These are phyloP conservation scores for Exutisphaerella laricina DNA, from an alignment of 2,329 filamentous ascomycete species.

Conservation along the genomic window DNA sequence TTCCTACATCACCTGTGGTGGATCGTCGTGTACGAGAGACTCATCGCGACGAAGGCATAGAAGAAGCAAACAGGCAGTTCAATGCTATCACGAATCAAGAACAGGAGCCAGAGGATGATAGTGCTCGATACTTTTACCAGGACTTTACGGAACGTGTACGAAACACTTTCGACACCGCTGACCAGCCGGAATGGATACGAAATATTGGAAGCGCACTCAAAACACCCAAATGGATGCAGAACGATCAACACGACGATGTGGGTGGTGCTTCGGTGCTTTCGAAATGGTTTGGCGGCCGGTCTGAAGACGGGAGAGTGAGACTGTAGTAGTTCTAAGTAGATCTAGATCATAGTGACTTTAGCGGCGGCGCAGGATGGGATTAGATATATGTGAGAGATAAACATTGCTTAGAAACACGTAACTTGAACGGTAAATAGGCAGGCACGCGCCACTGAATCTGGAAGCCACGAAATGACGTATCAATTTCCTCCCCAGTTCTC, in stretches of 20 bases:
- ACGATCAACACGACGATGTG: conserved; percentile 35
- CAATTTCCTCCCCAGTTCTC: too few relatives aligned
- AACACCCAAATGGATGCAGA: conserved; percentile 75
- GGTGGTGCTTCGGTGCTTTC: conserved; percentile 24
- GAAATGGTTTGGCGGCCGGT: conserved; percentile 32
- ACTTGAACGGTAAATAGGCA: too few relatives aligned
- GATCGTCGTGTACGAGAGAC: conserved; percentile 6
- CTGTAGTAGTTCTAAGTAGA: too few relatives aligned
- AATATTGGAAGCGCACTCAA: conserved; percentile 65
- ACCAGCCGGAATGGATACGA: conserved; percentile 68
- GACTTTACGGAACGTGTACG: conserved; percentile 77
- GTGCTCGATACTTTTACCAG: conserved; percentile 63
- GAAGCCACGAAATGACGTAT: too few relatives aligned
- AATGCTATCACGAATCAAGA: conserved; percentile 30
- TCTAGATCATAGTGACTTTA: too few relatives aligned
- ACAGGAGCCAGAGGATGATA: conserved; percentile 61
- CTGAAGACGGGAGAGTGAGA: conserved; percentile 29
- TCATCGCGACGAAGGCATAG: conserved; percentile 16
- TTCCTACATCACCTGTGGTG: conserved; percentile 5
- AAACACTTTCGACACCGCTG: conserved; percentile 83
- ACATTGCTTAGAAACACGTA: too few relatives aligned
- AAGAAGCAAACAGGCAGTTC: conserved; percentile 29
- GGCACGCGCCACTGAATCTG: too few relatives aligned
- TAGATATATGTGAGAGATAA: too few relatives aligned
- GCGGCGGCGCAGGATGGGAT: too few relatives aligned